These are phyloP conservation scores for Rhynchospora breviuscula DNA, from an alignment of 176 grass and related monocot genomes.

Conservation along the genomic window DNA sequence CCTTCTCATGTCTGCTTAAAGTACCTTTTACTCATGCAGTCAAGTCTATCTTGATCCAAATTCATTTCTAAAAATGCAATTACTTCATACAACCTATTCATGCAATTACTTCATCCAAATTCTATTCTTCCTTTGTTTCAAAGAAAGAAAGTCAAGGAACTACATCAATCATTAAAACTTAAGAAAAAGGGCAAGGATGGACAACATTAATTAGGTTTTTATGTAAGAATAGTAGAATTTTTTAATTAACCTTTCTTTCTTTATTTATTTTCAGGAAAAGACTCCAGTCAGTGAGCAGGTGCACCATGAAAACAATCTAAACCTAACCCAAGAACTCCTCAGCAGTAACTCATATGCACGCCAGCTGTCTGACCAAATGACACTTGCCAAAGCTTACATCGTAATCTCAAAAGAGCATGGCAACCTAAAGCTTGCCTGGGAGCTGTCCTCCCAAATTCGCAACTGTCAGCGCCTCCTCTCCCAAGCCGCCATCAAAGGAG, in stretches of 20 bases:
- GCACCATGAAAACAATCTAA: conserved; percentile 42
- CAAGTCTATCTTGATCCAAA: not conserved
- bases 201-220: not conserved
- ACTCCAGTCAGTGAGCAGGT: conserved; percentile 29
- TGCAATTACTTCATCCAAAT: not conserved
- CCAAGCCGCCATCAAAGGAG: conserved; percentile 74
- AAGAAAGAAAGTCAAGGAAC: not conserved
- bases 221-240: not conserved
- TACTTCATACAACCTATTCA: not conserved
- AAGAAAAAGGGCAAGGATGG: not conserved
- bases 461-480: conserved; percentile 78
- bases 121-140: conserved; percentile 14
- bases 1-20: not conserved
- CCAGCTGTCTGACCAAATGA: conserved; percentile 91
- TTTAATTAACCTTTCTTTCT: conserved; percentile 32
- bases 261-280: conserved; percentile 46
- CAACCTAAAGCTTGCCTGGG: conserved; percentile 90
- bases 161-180: not conserved
- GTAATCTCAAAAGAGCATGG: conserved; percentile 90
- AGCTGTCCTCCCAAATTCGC: conserved; percentile 90
- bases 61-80: not conserved
- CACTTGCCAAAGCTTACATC: conserved; percentile 90
- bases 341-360: conserved; percentile 88
- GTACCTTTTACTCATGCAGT: not conserved
- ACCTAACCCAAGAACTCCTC: conserved; percentile 91